Evolutionary conservation across 1,284 basidiomycete genomes (phyloP).

Genomic region (Schizophyllum amplum): DNA sequence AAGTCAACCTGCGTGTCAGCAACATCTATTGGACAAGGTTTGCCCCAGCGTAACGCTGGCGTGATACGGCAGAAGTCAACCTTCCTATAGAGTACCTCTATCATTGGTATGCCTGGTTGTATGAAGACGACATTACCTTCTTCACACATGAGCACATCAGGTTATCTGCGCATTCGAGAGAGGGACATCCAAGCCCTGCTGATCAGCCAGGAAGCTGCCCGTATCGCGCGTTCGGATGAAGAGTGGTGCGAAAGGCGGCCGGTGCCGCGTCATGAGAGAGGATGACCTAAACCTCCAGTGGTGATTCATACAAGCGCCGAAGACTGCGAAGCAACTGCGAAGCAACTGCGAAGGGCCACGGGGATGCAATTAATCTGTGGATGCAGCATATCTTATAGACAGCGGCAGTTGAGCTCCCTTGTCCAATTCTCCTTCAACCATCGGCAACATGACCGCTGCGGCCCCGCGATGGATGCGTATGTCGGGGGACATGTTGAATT

Average conservation of each 20-base stretch:
- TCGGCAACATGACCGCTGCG: conserved; percentile 36
- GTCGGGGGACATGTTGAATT: conserved; percentile 33
- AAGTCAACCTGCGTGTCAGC: too few species aligned
- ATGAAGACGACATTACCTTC: too few species aligned
- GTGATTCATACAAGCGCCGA: too few species aligned
- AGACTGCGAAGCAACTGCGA: neutral
- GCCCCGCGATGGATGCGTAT: conserved; percentile 31
- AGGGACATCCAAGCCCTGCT: too few species aligned
- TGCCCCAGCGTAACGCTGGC: neutral
- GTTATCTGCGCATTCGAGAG: too few species aligned
- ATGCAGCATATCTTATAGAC: neutral
- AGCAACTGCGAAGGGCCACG: neutral
- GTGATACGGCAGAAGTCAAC: neutral
- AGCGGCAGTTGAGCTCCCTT: conserved; percentile 43
- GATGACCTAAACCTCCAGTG: too few species aligned
- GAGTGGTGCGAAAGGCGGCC: too few species aligned
- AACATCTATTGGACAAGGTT: too few species aligned
- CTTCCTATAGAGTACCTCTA: neutral
- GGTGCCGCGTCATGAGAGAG: too few species aligned
- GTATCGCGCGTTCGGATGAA: too few species aligned
- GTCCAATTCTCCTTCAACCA: conserved; percentile 35
- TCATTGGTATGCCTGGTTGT: neutral
- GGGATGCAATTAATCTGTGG: neutral
- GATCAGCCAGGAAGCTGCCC: too few species aligned
- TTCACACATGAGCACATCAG: too few species aligned